These are phyloP conservation scores for Trichoderma gamsii DNA, from an alignment of 495 filamentous ascomycete species.

Conservation along the genomic window DNA sequence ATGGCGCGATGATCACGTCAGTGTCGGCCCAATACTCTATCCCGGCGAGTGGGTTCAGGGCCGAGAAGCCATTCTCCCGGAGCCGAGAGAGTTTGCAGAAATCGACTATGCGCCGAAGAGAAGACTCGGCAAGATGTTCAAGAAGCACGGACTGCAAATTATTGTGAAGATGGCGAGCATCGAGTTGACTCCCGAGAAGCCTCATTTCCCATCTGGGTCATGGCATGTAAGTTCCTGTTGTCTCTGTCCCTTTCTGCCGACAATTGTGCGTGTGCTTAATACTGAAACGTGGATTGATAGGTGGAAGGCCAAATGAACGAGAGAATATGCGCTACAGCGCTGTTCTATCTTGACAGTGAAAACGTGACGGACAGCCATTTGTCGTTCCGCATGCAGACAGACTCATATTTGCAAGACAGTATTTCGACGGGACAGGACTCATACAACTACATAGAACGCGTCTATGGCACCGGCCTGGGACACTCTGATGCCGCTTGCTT, in stretches of 20 bases:
- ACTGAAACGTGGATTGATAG: conserved; percentile 28
- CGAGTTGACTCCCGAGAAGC: conserved; percentile 54
- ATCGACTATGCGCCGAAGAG: conserved; percentile 26
- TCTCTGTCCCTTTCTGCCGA: no score
- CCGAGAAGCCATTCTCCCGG: conserved; percentile 24
- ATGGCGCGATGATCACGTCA: neutral
- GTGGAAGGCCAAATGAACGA: conserved; percentile 54
- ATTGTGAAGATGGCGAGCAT: conserved; percentile 62
- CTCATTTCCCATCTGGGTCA: conserved; percentile 25
- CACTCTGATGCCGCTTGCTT: conserved; percentile 10
- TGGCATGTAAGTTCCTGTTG: conserved; percentile 39
- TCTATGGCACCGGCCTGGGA: conserved; percentile 25
- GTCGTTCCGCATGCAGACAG: conserved; percentile 46
- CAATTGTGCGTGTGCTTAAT: conserved; percentile 28
- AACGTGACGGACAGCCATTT: conserved; percentile 53
- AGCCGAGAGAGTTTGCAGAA: conserved; percentile 27
- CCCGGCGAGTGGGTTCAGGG: neutral
- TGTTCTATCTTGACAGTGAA: conserved; percentile 56
- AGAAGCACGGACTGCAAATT: conserved; percentile 46
- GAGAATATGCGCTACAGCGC: conserved; percentile 50
- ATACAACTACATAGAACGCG: conserved; percentile 22
- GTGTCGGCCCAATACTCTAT: neutral
- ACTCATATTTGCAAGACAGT: conserved; percentile 19
- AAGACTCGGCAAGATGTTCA: conserved; percentile 31
- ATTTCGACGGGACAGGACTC: conserved; percentile 19